These are phyloP conservation scores for Gentiana dahurica DNA, from an alignment of 257 asterid genomes.

Conservation along the genomic window DNA sequence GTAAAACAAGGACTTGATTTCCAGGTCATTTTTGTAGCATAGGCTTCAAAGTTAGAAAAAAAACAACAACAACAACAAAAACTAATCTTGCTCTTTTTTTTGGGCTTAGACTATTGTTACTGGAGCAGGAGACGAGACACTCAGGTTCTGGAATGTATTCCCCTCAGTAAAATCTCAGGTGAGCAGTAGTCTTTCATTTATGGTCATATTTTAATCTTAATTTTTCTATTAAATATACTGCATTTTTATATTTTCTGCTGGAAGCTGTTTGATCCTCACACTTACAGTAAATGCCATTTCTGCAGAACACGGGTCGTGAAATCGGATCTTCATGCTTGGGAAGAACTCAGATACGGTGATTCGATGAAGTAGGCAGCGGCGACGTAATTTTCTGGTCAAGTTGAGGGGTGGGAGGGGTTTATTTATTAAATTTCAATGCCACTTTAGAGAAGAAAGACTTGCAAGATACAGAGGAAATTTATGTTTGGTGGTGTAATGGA, in stretches of 20 bases:
- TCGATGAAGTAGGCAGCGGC: not conserved
- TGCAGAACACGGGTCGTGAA: constrained; percentile 82
- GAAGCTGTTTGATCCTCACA: constrained; percentile 6
- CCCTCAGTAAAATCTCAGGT: constrained; percentile 96
- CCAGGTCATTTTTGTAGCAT: too few species aligned
- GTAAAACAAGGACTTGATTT: too few species aligned
- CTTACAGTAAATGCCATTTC: not conserved
- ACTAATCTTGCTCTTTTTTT: not conserved
- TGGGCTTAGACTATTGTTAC: constrained; percentile 79
- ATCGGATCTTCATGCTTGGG: constrained; percentile 90
- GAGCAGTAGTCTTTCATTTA: constrained; percentile 4
- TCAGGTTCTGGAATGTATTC: constrained; percentile 89
- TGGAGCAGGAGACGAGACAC: constrained; percentile 99
- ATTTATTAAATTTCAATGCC: not conserved
- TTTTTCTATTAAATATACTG: too few species aligned
- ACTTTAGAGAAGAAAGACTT: not conserved
- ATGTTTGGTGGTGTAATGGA: too few species aligned
- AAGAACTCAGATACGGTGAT: constrained; percentile 79
- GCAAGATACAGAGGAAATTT: too few species aligned
- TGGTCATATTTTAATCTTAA: too few species aligned
- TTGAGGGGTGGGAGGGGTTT: too few species aligned
- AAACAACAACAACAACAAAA: too few species aligned
- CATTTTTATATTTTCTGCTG: not conserved
- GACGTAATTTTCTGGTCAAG: too few species aligned
- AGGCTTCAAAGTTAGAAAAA: too few species aligned